These are phyloP conservation scores for Marasmius tenuissimus DNA, from an alignment of 1,284 basidiomycete species.

Conservation along the genomic window DNA sequence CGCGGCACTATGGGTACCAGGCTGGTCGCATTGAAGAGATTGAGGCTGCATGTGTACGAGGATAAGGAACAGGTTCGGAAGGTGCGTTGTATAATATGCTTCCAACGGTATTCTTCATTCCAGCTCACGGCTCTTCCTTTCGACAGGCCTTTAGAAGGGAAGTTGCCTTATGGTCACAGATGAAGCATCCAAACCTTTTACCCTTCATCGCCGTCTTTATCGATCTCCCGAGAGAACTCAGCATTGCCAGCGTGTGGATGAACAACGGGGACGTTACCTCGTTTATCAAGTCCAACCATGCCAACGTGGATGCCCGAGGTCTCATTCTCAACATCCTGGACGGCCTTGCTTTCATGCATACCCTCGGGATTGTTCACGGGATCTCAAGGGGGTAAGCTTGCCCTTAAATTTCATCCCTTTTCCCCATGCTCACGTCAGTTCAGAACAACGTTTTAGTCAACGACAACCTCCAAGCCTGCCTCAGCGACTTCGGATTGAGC, in stretches of 20 bases:
- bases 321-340: background rate
- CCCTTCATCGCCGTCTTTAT: background rate
- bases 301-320: background rate
- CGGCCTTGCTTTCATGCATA: background rate
- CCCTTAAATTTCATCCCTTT: background rate
- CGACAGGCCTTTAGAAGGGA: background rate
- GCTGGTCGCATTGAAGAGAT: no score
- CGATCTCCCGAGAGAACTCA: background rate
- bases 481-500: conserved; percentile 3
- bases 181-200: background rate
- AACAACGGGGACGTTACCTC: background rate
- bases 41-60: no score
- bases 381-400: background rate
- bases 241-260: background rate
- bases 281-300: background rate
- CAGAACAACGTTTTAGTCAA: background rate
- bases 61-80: no score
- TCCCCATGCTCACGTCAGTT: background rate
- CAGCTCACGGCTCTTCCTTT: background rate
- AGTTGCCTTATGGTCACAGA: background rate
- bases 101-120: background rate
- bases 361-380: background rate
- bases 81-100: no score
- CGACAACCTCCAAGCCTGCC: background rate
- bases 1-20: no score